Base-by-base conservation (phyloP, 345 rosid genomes). In the Salix koriyanagi region DNA sequence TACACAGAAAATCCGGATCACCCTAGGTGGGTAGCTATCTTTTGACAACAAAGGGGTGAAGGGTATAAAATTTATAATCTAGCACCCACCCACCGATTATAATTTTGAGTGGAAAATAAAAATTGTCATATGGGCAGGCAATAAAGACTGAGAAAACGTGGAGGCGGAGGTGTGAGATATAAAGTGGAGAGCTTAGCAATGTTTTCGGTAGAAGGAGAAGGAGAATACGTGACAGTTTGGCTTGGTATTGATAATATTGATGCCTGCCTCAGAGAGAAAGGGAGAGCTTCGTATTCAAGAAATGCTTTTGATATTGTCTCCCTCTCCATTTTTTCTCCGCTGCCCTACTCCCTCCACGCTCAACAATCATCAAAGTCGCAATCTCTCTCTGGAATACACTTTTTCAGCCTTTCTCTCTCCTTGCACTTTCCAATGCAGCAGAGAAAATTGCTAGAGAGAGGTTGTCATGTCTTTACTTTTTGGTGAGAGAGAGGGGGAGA, bases 51-150 rank as follows among this genome's bases (percentile, higher is more conserved):
- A 77, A 75, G 82, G 78, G 66, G 52, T 77, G 69, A 69, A 72
- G 67, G 67, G 46, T 34, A 37, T 83, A 72, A 84, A 75, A 80
- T 75, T 77, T 77, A 72, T 54, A 39, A 83, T 79, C 83, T 65
- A 44, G 76, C 91, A 84, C 90, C 89, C 90, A 83, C 90, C 89
- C 86, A 89, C 90, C 91, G 89, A 78, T 39, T 75, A 83, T 76
- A 82, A 79, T 78, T 10, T 81, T 76, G 25, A 16, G 65, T 25
- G 70, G 19, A 68, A 73, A 72, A 67, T 21, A 19, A 48, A 28
- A 32, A 34, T 52, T 34, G 44, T 42, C 79, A 50, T 61, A 72
- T 48, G 76, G 80, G 85, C 83, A 79, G 90, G 74, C 85, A 86
- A 62, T 75, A 80, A 70, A 82, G 91, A 84, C 85, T 61, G 75